Evolutionary conservation across 2,329 filamentous ascomycete genomes (phyloP), one percentile per base, ranked within the genome.

Genomic region (Chaetomium sp.): DNA sequence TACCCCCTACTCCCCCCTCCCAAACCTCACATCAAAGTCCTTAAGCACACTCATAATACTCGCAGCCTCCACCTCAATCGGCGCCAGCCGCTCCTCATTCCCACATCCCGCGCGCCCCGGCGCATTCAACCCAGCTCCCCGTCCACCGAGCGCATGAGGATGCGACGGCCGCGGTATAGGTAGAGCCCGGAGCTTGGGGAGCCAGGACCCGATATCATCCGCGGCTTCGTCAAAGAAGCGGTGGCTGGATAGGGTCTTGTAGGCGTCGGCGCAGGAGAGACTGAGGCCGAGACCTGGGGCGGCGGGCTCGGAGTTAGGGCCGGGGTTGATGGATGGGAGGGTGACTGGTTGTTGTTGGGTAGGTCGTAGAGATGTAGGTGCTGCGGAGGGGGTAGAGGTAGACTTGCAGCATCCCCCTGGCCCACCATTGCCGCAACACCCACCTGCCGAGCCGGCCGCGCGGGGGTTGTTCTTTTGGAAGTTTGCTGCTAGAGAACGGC

Each of bases 31-130:
- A 65, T 91, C 88, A 71, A 91, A 91, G 60, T 88, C 85, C 69
- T 88, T 88, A 57, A 91, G 72, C n/a, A 91, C 88, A 43, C 86
- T 86, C 88, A 91, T 91, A 53, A 91, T 89, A 69, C 87, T 91
- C 0, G 88, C 88, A 6, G 88, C 87, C 71, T 91, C 88, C 12
- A 91, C 87, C 68, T 91, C 88, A 64, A 91, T 84, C 1, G 87
- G 84, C 58, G 72, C 71, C 53, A 68, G 69, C 53, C 68, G 50
- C 71, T 62, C 53, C 62, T 55, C 54, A 56, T 64, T 32, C n/a
- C 56, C 67, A 58, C 65, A 27, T 3, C 19, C 19, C 2, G 52
- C 10, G 65, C 65, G 41, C 72, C 65, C 49, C 66, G 64, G 64
- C 59, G 59, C 65, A 59, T 46, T 1, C 6, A 40, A 4, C 44